These are phyloP conservation scores for Suillus bovinus DNA, from an alignment of 768 basidiomycete species.

Conservation along the genomic window DNA sequence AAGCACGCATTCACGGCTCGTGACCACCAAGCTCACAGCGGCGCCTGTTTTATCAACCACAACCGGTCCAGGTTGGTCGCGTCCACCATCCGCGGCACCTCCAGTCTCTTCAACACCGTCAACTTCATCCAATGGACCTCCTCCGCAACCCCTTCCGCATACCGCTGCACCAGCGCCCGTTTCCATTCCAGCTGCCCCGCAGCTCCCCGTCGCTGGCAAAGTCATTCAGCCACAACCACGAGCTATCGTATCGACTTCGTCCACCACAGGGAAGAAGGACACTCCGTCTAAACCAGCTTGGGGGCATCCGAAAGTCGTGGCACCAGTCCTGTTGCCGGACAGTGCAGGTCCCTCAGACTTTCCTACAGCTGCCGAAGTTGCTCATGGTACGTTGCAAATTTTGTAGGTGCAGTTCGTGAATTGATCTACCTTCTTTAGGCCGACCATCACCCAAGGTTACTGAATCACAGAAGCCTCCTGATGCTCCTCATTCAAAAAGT, in stretches of 20 bases:
- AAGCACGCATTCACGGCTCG: constrained; percentile 72
- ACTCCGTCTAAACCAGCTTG: constrained; percentile 59
- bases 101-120: constrained; percentile 53
- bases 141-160: constrained; percentile 47
- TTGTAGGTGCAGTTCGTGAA: constrained; percentile 9
- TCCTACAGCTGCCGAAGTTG: constrained; percentile 95
- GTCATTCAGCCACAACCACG: constrained; percentile 67
- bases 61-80: constrained; percentile 73
- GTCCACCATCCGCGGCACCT: constrained; percentile 72
- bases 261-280: constrained; percentile 36
- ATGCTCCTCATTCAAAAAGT: constrained; percentile 52
- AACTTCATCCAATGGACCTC: constrained; percentile 41
- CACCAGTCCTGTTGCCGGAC: constrained; percentile 39
- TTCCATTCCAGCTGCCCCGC: constrained; percentile 39
- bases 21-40: constrained; percentile 85
- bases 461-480: constrained; percentile 50
- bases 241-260: constrained; percentile 32
- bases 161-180: constrained; percentile 30
- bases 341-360: constrained; percentile 66
- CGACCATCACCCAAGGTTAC: constrained; percentile 21
- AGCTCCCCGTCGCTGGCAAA: constrained; percentile 59
- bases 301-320: constrained; percentile 56
- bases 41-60: constrained; percentile 56
- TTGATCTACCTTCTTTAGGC: not conserved
- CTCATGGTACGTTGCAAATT: constrained; percentile 59